These are phyloP conservation scores for Coniferiporia weirii DNA, from an alignment of 1,284 basidiomycete genomes.

Conservation along the genomic window DNA sequence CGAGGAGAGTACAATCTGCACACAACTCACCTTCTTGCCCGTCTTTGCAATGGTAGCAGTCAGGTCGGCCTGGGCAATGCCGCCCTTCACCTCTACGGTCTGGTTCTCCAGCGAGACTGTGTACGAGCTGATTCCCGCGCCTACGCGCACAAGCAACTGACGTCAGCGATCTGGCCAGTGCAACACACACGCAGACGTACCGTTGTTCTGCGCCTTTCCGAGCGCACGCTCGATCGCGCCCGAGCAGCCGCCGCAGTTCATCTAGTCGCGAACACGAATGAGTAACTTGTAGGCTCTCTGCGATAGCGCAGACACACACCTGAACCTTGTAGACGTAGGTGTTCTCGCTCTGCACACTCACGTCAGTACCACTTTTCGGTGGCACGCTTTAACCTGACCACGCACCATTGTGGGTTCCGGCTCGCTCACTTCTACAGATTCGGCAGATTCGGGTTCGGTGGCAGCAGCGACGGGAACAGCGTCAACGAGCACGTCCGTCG, in stretches of 20 bases:
- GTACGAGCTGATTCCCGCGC: constrained; percentile 10
- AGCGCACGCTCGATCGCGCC: constrained; percentile 13
- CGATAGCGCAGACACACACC: neutral
- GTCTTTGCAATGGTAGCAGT: constrained; percentile 15
- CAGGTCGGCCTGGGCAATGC: constrained; percentile 8
- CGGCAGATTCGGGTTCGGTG: neutral
- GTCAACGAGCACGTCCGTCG: too few species aligned
- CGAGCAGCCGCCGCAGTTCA: constrained; percentile 19
- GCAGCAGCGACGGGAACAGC: too few species aligned
- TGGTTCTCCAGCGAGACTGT: constrained; percentile 13
- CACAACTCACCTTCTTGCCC: constrained; percentile 15
- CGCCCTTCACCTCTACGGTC: constrained; percentile 14
- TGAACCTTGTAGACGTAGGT: constrained; percentile 1
- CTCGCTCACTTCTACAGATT: neutral
- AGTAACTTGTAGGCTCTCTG: neutral
- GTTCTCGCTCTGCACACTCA: neutral
- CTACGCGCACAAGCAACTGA: neutral
- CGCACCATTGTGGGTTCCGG: neutral
- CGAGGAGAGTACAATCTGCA: neutral
- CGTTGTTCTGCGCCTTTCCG: constrained; percentile 3
- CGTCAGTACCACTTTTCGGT: neutral
- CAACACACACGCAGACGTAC: neutral
- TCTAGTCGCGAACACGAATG: neutral
- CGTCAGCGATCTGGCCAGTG: neutral
- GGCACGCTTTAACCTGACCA: neutral